Conservation (phyloP, 2,329 filamentous ascomycete species). For the Sclerotinia glacialis region DNA sequence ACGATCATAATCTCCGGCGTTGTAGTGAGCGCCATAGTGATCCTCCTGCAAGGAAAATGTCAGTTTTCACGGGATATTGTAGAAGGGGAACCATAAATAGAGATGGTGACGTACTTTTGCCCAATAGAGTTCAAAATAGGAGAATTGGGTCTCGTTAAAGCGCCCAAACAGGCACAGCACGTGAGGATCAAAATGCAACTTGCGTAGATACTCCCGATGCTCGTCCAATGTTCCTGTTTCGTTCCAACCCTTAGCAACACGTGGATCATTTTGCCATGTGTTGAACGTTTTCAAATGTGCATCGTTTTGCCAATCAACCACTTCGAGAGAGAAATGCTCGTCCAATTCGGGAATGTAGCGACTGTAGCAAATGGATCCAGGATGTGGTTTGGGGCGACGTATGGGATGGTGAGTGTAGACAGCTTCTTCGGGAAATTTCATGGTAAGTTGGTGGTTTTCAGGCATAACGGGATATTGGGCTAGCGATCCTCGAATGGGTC, state of each 20-base stretch:
- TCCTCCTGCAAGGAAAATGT: constrained; percentile 48
- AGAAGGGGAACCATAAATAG: not conserved
- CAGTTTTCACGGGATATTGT: not conserved
- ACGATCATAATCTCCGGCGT: constrained; percentile 55
- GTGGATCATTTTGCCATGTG: constrained; percentile 79
- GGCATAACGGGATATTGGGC: constrained; percentile 43
- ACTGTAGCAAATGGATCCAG: constrained; percentile 71
- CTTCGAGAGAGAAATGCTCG: constrained; percentile 76
- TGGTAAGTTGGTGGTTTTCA: constrained; percentile 45
- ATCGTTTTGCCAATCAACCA: constrained; percentile 62
- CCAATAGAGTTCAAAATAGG: constrained; percentile 82
- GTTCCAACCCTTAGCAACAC: constrained; percentile 77
- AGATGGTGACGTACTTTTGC: constrained; percentile 50
- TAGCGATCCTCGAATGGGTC: constrained; percentile 43
- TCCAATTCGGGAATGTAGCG: constrained; percentile 73
- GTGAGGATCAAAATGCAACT: constrained; percentile 69
- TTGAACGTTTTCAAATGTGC: constrained; percentile 71
- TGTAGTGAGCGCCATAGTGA: constrained; percentile 57
- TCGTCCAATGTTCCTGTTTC: constrained; percentile 73
- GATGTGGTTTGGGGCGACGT: constrained; percentile 67
- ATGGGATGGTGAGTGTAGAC: constrained; percentile 65
- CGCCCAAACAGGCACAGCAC: constrained; percentile 66
- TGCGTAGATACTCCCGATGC: constrained; percentile 65
- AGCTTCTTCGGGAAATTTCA: constrained; percentile 31
- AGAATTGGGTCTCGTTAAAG: constrained; percentile 69